Percentiles rank a stretch among this genome's conserved stretches.
Evolutionary conservation across 148 eudicot genomes (phyloP).

Genomic region (Polygonum aviculare): DNA sequence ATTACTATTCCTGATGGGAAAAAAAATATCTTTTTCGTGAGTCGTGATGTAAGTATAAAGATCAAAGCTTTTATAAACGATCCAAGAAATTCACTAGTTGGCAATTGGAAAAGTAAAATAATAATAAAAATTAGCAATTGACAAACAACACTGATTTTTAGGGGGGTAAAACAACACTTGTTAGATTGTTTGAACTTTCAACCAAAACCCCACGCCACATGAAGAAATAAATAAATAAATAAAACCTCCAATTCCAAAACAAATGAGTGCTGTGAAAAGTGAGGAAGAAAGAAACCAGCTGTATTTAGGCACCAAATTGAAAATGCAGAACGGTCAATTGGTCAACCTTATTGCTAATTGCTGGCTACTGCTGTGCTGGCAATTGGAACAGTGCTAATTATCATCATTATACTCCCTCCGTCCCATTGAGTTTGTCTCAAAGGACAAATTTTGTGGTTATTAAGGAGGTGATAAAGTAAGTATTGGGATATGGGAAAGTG

Average conservation of each 20-base stretch:
- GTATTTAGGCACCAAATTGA: not conserved
- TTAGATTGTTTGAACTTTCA: not conserved
- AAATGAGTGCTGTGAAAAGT: not conserved
- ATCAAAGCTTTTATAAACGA: no score
- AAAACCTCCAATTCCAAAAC: not conserved
- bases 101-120: not conserved
- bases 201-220: not conserved
- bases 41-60: no score
- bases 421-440: no score
- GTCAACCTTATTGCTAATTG: not conserved
- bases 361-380: not conserved
- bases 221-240: not conserved
- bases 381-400: not conserved
- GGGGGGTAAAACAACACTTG: no score
- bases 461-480: no score
- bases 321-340: not conserved
- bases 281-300: not conserved
- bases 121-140: not conserved
- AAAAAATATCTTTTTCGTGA: no score
- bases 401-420: no score
- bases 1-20: no score
- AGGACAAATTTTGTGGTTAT: no score
- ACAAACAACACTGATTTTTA: not conserved
- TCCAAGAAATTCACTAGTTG: not conserved
- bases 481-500: no score